phyloP scores from a whole-genome alignment of 441 rosid species.

The Erysimum cheiri region DNA sequence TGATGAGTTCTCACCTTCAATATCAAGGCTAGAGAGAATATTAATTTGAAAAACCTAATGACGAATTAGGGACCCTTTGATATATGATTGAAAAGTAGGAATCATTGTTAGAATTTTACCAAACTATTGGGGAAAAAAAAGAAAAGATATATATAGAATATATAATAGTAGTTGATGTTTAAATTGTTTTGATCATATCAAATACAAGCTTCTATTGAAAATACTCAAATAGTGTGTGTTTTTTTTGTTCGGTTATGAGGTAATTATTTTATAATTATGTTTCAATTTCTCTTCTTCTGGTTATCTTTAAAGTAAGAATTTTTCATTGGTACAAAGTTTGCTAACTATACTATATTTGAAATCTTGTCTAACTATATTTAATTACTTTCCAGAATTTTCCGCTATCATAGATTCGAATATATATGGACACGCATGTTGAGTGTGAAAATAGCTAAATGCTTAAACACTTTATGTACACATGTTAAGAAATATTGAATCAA shows the following conservation, averaged over 20 bases:
- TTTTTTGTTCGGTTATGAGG: constrained; percentile 10
- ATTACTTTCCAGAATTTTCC: background rate
- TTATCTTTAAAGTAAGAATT: background rate
- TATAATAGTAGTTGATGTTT: background rate
- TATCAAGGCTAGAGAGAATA: constrained; percentile 53
- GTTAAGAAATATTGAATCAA: background rate
- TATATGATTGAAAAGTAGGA: constrained; percentile 39
- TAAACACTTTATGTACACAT: background rate
- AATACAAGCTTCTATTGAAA: constrained; percentile 8
- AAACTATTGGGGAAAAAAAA: constrained; percentile 5
- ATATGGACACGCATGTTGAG: constrained; percentile 4
- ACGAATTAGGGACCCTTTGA: constrained; percentile 29
- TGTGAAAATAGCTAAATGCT: background rate
- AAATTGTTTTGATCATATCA: constrained; percentile 12
- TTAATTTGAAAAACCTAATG: constrained; percentile 26
- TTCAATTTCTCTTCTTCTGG: background rate
- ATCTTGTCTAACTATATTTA: constrained; percentile 7
- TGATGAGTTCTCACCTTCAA: constrained; percentile 60
- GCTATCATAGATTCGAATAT: background rate
- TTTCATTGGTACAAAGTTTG: background rate
- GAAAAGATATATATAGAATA: constrained; percentile 13
- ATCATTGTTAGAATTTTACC: constrained; percentile 15
- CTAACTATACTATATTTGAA: background rate
- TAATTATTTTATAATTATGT: background rate
- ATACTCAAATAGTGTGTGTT: background rate